These are phyloP conservation scores for Psilocybe cyanescens DNA, from an alignment of 768 basidiomycete genomes.

Conservation along the genomic window DNA sequence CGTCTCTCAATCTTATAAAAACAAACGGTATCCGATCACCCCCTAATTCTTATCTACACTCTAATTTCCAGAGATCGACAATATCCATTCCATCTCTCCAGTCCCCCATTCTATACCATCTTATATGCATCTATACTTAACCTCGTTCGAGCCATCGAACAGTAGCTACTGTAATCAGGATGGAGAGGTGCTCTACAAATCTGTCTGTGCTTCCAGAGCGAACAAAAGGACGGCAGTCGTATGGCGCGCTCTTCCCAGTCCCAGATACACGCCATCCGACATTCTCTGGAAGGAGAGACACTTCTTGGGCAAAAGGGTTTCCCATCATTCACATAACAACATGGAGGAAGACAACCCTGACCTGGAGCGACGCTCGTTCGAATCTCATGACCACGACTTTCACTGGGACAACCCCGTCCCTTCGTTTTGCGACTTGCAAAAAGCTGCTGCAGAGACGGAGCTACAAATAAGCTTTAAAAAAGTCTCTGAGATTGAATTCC, in stretches of 20 bases:
- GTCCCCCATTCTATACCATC: no score
- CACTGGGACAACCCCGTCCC: conserved; percentile 16
- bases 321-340: neutral
- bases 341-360: neutral
- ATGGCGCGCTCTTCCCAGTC: conserved; percentile 16
- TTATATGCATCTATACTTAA: conserved; percentile 20
- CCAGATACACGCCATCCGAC: conserved; percentile 2
- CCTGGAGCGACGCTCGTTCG: conserved; percentile 1
- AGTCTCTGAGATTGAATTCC: conserved; percentile 17
- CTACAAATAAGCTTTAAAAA: conserved; percentile 9
- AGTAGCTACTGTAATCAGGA: conserved; percentile 21
- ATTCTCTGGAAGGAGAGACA: conserved; percentile 17
- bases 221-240: conserved; percentile 6
- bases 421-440: conserved; percentile 5
- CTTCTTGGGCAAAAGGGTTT: neutral
- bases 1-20: no score
- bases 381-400: conserved; percentile 18
- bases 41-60: no score
- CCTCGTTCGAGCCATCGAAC: conserved; percentile 21
- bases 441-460: conserved; percentile 4
- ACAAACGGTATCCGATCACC: no score
- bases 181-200: conserved; percentile 24
- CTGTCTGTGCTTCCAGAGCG: conserved; percentile 6
- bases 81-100: no score
- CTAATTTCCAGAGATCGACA: no score